Evolutionary conservation across 306 rosid genomes (phyloP), one percentile per base, ranked within the genome.

Genomic region (Casuarina equisetifolia): DNA sequence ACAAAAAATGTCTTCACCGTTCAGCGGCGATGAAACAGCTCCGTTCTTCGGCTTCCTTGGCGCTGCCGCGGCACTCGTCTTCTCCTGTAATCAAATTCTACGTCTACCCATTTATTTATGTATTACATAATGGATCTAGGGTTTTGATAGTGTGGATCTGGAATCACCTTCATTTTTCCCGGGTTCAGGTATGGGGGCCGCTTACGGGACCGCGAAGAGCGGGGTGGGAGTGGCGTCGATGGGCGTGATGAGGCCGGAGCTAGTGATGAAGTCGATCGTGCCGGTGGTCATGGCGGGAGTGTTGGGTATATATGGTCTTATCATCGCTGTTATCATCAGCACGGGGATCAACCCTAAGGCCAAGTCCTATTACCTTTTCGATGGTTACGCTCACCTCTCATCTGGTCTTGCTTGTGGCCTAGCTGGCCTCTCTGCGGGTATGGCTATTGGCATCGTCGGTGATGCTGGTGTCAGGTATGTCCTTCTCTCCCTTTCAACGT

Each of bases 191-290:
- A 87, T 87, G 90, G 90, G 90, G 69, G 90, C 90, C 3, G 90
- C 90, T 52, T 87, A 87, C 66, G 90, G 90, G 4, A 87, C 90
- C 39, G 90, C 90, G 5, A 87, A 84, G 86, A 87, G 90, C 59
- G 90, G 90, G 32, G 90, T 87, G 0, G 90, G 90, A 52, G 90
- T 87, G 70, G 90, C 90, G 70, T 87, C 90, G 72, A 87, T 87
- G 90, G 90, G 90, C 19, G 90, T 87, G 76, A 84, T 87, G 90
- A 80, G 90, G 83, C 90, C 90, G 66, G 90, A 87, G 88, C 84
- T 87, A 76, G 90, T 87, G 53, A 87, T 87, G 90, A 87, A 87
- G 82, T 87, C 90, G 74, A 87, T 87, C 77, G 90, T 87, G 64
- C 90, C 90, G 62, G 90, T 87, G 73, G 90, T 87, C 66, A 87